Percentiles rank a stretch among this genome's conserved stretches.
phyloP scores from a whole-genome alignment of 345 rosid species.

The Salix exigua region DNA sequence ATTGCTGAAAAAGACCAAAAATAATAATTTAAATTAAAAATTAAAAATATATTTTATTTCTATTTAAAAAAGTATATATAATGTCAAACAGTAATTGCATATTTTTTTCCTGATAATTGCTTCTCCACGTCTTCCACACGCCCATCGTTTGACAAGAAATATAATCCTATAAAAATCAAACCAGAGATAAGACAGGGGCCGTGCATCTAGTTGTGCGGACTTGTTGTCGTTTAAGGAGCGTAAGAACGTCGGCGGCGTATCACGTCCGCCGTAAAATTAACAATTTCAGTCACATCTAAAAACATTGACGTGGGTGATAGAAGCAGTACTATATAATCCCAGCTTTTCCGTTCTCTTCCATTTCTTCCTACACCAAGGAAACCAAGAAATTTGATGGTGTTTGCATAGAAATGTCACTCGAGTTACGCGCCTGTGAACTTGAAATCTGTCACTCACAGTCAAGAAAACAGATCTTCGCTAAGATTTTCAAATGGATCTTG shows the following conservation, averaged over 20 bases:
- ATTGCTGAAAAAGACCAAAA: too few relatives aligned
- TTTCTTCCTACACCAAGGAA: not conserved
- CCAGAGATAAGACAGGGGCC: not conserved
- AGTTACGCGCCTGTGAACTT: not conserved
- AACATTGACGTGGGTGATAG: constrained; percentile 6
- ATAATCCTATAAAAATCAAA: not conserved
- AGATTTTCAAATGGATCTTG: not conserved
- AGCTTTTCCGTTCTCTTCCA: not conserved
- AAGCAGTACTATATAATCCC: not conserved
- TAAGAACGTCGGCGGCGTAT: constrained; percentile 14
- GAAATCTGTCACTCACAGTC: not conserved
- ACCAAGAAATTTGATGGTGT: not conserved
- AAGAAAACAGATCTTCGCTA: not conserved
- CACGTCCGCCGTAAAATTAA: constrained; percentile 34
- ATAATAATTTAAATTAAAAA: too few relatives aligned
- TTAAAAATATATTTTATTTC: too few relatives aligned
- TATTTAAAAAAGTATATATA: too few relatives aligned
- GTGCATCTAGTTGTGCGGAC: not conserved
- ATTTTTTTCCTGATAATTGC: too few relatives aligned
- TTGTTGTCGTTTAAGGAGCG: constrained; percentile 17
- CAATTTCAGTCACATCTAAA: constrained; percentile 26
- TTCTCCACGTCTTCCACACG: not conserved
- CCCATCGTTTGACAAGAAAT: not conserved
- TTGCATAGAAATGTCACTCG: not conserved
- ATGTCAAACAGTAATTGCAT: too few relatives aligned